Base-by-base conservation (phyloP, 805 yeast genomes). In the Candida endomychidarum region DNA sequence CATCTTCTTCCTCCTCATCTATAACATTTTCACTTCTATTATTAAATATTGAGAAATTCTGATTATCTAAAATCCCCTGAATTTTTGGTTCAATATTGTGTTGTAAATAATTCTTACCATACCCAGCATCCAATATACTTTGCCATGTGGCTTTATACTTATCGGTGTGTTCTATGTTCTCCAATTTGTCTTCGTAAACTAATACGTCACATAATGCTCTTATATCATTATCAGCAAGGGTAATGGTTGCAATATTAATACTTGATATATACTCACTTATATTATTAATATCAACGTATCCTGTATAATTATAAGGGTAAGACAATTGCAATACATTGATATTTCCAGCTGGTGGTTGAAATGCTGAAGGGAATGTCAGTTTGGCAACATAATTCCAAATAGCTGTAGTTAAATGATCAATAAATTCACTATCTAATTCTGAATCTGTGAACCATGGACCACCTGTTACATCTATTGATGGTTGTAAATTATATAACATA, bases 381-480 rank as follows among this genome's bases (percentile, higher is more conserved):
- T 80, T 75, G 2, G 91, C 86, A 8, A 87, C 81, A 60, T 69
- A 91, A 50, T 93, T 73, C 96, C 97, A 93, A 6, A 90, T 80
- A 30, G 90, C 90, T 15, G 87, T 80, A 49, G 87, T 61, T 40
- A 93, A 65, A 34, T 88, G 80, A 49, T 87, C 91, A 43, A 93
- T 90, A 54, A 93, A 93, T 61, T 91, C 98, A 2, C 88, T 81
- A 58, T 93, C 99, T 42, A 93, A 72, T 61, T 93, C 98, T 24
- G 90, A 81, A 58, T 93, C 99, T 0, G 97, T 89, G 58, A 90
- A 93, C 99, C 99, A 93, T 3, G 98, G 98, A 4, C 99, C 99
- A 48, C 99, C 99, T 0, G 98, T 93, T 26, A 93, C 93, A 50
- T 91, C 98, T 22, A 87, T 82, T 3, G 95, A 84, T 4, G 99